Conservation (phyloP, 1,284 basidiomycete species). For the Quambalaria eucalypti region DNA sequence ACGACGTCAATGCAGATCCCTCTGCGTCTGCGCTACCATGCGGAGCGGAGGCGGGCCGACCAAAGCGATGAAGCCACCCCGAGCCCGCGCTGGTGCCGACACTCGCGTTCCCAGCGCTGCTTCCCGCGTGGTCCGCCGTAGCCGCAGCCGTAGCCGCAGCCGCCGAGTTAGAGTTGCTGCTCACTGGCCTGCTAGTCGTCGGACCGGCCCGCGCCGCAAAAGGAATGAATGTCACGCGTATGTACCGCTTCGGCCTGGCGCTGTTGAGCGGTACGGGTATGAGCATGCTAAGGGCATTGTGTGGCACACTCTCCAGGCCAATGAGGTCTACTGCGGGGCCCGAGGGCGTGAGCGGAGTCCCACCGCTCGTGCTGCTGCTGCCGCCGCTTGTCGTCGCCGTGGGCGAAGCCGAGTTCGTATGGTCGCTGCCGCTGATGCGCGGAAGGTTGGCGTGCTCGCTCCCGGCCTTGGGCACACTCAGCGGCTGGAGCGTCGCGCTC, state of each 20-base stretch:
- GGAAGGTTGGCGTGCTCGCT: neutral
- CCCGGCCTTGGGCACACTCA: neutral
- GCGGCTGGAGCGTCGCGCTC: neutral
- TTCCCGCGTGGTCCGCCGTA: neutral
- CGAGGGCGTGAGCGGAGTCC: neutral
- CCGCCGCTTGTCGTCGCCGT: no score
- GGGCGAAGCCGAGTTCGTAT: no score
- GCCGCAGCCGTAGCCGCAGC: neutral
- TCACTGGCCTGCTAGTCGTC: no score
- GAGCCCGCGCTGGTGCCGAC: no score
- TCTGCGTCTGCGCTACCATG: neutral
- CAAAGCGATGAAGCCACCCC: no score
- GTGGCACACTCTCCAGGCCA: slow-evolving; percentile 20
- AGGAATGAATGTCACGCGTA: slow-evolving; percentile 5
- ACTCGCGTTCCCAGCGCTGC: neutral
- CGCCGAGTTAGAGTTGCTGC: neutral
- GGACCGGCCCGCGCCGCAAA: no score
- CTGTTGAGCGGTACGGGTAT: slow-evolving; percentile 27
- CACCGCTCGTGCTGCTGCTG: no score
- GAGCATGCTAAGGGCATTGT: slow-evolving; percentile 30
- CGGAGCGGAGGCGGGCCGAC: neutral
- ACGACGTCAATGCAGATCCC: neutral
- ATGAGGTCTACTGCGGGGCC: slow-evolving; percentile 1
- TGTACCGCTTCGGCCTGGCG: neutral
- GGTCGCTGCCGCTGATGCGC: no score